Evolutionary conservation across 139 green algal genomes (phyloP).

Genomic region (Mesostigma viride): DNA sequence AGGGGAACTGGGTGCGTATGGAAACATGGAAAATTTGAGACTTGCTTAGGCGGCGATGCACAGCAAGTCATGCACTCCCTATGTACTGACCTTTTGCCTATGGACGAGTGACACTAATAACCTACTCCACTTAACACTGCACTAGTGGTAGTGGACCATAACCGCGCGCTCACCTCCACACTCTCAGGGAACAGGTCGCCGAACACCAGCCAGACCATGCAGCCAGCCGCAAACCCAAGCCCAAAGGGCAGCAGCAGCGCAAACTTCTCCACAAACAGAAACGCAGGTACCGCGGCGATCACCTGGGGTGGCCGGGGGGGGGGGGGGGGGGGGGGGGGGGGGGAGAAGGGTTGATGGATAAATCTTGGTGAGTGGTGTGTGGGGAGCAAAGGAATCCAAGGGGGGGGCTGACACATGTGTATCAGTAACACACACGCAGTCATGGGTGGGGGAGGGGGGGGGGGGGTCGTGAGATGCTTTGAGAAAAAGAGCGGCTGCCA

Average conservation of each 20-base stretch:
- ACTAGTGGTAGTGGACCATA: not conserved
- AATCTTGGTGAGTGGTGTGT: no score
- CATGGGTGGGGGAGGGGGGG: not conserved
- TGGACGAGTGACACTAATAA: constrained; percentile 4
- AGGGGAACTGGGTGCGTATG: no score
- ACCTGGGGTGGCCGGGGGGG: constrained; percentile 28
- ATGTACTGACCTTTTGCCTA: not conserved
- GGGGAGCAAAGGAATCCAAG: no score
- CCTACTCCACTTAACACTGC: not conserved
- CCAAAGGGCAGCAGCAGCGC: constrained; percentile 68
- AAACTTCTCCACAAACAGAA: constrained; percentile 89
- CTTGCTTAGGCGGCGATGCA: not conserved
- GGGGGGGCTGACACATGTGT: constrained; percentile 42
- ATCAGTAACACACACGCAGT: not conserved
- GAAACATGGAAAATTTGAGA: no score
- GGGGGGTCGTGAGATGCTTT: not conserved
- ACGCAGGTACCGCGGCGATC: constrained; percentile 80
- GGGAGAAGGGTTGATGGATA: no score
- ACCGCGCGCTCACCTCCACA: constrained; percentile 39
- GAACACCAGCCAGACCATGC: constrained; percentile 98
- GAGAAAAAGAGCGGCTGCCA: not conserved
- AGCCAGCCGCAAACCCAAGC: constrained; percentile 91
- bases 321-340: no score
- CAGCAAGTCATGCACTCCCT: constrained; percentile 3
- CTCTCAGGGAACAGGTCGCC: constrained; percentile 90